Evolutionary conservation across 2,329 filamentous ascomycete species (phyloP).

Genomic region (Venturiaceae sp.): DNA sequence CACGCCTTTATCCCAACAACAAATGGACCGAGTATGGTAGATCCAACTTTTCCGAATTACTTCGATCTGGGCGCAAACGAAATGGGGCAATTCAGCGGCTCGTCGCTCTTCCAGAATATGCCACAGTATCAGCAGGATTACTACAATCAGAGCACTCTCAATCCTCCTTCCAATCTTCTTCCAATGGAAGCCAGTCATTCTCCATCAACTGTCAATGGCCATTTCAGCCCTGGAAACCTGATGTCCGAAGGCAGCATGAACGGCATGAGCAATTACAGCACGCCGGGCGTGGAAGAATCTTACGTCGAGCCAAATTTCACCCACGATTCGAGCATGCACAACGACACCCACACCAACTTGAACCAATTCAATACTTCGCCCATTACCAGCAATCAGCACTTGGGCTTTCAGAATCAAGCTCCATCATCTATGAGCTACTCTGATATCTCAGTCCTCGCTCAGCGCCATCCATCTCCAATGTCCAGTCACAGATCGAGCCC

Average conservation of each 20-base stretch:
- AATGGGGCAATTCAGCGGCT: not conserved
- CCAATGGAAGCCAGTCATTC: conserved; percentile 18
- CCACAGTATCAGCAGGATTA: not conserved
- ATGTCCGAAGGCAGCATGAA: not conserved
- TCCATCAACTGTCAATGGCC: conserved; percentile 21
- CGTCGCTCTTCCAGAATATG: not conserved
- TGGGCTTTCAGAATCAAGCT: not conserved
- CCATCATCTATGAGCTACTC: not conserved
- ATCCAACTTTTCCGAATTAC: not conserved
- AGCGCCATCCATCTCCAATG: not conserved
- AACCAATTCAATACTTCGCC: not conserved
- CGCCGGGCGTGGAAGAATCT: not conserved
- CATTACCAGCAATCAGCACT: not conserved
- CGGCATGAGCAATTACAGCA: conserved; percentile 2
- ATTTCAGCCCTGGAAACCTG: conserved; percentile 26
- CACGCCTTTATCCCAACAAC: not conserved
- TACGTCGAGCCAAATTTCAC: not conserved
- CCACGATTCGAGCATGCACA: not conserved
- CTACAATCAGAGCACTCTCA: not conserved
- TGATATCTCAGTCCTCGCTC: not conserved
- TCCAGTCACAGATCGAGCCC: not conserved
- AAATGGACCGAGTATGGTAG: not conserved
- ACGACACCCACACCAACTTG: not conserved
- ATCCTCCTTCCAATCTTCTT: not conserved
- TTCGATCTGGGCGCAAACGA: not conserved